Evolutionary conservation across 805 yeast species (phyloP).

Genomic region (Kodamaea nitidulidarum): DNA sequence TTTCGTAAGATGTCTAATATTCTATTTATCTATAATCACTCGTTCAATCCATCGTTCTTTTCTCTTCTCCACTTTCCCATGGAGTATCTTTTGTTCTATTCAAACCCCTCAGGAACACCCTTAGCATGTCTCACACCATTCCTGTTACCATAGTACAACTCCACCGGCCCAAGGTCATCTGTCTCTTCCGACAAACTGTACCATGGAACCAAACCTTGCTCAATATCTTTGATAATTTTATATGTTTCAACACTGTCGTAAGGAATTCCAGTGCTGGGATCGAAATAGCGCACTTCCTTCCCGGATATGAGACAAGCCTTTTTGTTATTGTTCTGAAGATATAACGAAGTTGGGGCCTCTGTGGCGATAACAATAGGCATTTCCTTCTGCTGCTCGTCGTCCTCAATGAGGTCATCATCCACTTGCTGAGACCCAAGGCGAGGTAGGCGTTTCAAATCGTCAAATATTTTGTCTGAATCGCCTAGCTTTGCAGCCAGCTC

Average conservation of each 20-base stretch:
- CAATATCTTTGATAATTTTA: slow-evolving; percentile 51
- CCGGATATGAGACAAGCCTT: slow-evolving; percentile 75
- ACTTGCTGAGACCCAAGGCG: slow-evolving; percentile 55
- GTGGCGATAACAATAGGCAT: slow-evolving; percentile 49
- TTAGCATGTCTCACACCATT: slow-evolving; percentile 67
- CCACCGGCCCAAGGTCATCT: slow-evolving; percentile 50
- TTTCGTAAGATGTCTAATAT: too few species aligned
- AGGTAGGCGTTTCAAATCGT: slow-evolving; percentile 47
- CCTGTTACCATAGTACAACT: slow-evolving; percentile 38
- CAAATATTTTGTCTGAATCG: slow-evolving; percentile 38
- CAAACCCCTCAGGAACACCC: slow-evolving; percentile 88
- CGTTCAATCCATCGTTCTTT: too few species aligned
- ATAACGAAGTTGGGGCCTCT: slow-evolving; percentile 70
- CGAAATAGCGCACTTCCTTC: slow-evolving; percentile 74
- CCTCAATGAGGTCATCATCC: slow-evolving; percentile 43
- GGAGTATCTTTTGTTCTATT: too few species aligned
- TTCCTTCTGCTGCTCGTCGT: slow-evolving; percentile 36
- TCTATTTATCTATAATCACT: too few species aligned
- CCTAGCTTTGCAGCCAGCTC: slow-evolving; percentile 30
- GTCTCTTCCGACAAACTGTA: slow-evolving; percentile 44
- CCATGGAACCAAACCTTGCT: slow-evolving; percentile 51
- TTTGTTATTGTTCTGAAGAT: slow-evolving; percentile 58
- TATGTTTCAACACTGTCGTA: slow-evolving; percentile 82
- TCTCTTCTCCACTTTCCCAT: too few species aligned
- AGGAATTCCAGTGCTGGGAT: slow-evolving; percentile 84